Percentiles rank a stretch among this genome's conserved stretches.
phyloP scores from a whole-genome alignment of 352 stramenopile species.

The Globisporangium alternatum region DNA sequence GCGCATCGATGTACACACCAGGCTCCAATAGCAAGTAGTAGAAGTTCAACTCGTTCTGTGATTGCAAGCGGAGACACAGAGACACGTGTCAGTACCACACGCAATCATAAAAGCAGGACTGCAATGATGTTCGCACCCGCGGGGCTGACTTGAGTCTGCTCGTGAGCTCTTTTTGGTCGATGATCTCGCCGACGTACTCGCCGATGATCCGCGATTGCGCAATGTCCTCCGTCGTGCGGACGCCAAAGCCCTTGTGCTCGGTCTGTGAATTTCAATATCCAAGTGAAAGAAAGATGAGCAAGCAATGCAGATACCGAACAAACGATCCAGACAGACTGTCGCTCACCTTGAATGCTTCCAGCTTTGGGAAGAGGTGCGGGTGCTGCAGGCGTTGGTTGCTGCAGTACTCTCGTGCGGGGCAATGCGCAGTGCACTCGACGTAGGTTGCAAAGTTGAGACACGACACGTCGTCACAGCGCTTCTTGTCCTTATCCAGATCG shows the following conservation, averaged over 20 bases:
- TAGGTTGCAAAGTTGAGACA: slow-evolving; percentile 90
- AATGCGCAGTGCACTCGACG: slow-evolving; percentile 64
- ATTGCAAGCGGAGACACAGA: slow-evolving; percentile 8
- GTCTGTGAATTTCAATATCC: slow-evolving; percentile 31
- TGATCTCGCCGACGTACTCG: slow-evolving; percentile 92
- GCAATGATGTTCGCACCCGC: slow-evolving; percentile 25
- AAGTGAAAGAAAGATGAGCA: background rate
- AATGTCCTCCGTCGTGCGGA: slow-evolving; percentile 66
- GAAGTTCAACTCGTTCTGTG: slow-evolving; percentile 80
- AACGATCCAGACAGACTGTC: background rate
- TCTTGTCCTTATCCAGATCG: slow-evolving; percentile 32
- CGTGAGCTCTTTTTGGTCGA: slow-evolving; percentile 82
- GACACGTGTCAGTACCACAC: background rate
- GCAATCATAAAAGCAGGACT: background rate
- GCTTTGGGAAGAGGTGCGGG: slow-evolving; percentile 49
- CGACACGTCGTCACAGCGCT: slow-evolving; percentile 78
- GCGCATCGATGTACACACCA: slow-evolving; percentile 87
- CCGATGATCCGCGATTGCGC: slow-evolving; percentile 68
- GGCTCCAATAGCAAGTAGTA: slow-evolving; percentile 83
- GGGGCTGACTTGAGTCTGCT: slow-evolving; percentile 54
- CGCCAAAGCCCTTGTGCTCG: slow-evolving; percentile 82
- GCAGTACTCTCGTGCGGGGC: slow-evolving; percentile 48
- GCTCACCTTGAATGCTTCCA: slow-evolving; percentile 68
- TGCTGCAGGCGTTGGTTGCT: slow-evolving; percentile 78
- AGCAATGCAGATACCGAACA: background rate